Percentiles rank a stretch among this genome's conserved stretches.
These are phyloP conservation scores for Jaapia argillacea DNA, from an alignment of 768 basidiomycete genomes.

Conservation along the genomic window DNA sequence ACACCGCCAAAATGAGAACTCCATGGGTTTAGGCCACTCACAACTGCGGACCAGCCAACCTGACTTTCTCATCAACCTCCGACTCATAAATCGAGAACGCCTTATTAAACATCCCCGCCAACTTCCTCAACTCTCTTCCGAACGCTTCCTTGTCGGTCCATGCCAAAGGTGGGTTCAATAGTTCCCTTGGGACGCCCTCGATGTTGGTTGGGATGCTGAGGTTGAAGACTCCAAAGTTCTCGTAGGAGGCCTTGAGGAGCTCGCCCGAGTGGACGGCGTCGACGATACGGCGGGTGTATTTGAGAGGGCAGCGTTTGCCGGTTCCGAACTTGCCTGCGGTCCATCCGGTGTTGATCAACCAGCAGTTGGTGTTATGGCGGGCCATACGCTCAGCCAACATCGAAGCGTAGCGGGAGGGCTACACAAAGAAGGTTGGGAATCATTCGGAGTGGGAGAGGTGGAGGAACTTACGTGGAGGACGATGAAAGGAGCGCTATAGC, in stretches of 20 bases:
- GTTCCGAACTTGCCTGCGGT: constrained; percentile 88
- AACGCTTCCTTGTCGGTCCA: constrained; percentile 90
- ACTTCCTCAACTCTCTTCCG: constrained; percentile 77
- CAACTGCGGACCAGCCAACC: constrained; percentile 63
- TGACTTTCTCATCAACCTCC: constrained; percentile 74
- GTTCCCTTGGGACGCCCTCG: constrained; percentile 81
- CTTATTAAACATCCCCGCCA: constrained; percentile 89
- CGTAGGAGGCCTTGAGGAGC: constrained; percentile 80
- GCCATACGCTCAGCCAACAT: constrained; percentile 97
- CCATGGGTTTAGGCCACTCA: no score
- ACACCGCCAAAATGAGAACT: no score
- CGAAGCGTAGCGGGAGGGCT: constrained; percentile 70
- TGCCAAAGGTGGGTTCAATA: constrained; percentile 81
- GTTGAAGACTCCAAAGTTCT: constrained; percentile 76
- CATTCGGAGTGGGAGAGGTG: background rate
- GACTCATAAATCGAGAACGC: constrained; percentile 89
- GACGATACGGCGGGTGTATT: constrained; percentile 91
- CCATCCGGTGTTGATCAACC: constrained; percentile 99
- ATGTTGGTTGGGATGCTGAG: constrained; percentile 76
- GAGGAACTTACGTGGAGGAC: constrained; percentile 76
- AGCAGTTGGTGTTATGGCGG: constrained; percentile 83
- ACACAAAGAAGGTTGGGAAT: background rate
- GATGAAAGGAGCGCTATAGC: constrained; percentile 99
- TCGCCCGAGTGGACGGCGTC: constrained; percentile 94
- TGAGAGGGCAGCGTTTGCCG: constrained; percentile 94